Evolutionary conservation across 106 monocot genomes (phyloP).

Genomic region (Acorus gramineus): DNA sequence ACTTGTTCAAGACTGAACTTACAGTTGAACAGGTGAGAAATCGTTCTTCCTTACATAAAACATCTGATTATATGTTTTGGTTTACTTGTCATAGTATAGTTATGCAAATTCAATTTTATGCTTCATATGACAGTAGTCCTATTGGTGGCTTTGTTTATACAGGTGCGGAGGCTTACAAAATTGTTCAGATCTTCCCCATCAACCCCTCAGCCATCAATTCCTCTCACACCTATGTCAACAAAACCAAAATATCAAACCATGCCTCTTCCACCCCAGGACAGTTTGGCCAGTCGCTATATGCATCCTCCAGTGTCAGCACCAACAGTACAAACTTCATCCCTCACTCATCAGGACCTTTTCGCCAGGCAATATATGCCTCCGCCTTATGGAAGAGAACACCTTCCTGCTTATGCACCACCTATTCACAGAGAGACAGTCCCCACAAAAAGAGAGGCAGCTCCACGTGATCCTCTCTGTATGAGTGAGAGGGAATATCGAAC

Average conservation of each 20-base stretch:
- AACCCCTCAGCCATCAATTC: background rate
- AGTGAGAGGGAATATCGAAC: slow-evolving; percentile 16
- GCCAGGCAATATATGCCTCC: background rate
- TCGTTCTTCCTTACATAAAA: background rate
- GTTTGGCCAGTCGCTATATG: too few species aligned
- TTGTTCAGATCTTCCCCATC: slow-evolving; percentile 3
- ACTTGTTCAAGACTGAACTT: slow-evolving; percentile 22
- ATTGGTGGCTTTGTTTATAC: background rate
- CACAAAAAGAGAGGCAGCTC: slow-evolving; percentile 1
- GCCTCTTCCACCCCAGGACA: too few species aligned
- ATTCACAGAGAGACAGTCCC: background rate
- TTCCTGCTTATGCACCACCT: too few species aligned
- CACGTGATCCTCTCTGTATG: slow-evolving; percentile 4
- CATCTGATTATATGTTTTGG: too few species aligned
- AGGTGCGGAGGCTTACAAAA: slow-evolving; percentile 12
- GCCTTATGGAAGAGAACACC: too few species aligned
- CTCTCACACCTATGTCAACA: background rate
- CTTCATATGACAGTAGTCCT: too few species aligned
- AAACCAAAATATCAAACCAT: background rate
- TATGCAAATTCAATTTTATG: too few species aligned
- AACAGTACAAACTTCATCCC: background rate
- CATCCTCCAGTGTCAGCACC: background rate
- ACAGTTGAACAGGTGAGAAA: slow-evolving; percentile 21
- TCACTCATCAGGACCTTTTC: background rate
- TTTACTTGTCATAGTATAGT: too few species aligned